Evolutionary conservation across 2,329 filamentous ascomycete genomes (phyloP), one percentile per base, ranked within the genome.

Genomic region (Monosporascus sp.): DNA sequence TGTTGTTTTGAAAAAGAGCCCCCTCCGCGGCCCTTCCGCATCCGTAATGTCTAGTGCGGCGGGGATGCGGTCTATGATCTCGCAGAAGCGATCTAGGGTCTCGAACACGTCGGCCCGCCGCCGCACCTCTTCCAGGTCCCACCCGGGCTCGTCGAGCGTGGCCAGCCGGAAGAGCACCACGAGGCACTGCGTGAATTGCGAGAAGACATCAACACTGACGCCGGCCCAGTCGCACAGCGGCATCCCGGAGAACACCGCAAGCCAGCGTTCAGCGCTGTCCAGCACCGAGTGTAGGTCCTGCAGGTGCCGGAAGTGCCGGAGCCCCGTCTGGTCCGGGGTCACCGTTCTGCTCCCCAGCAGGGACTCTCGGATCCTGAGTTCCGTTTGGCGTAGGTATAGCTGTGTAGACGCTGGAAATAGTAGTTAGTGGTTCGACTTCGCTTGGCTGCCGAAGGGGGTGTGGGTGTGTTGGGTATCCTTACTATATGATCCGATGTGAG

Each of bases 101-200:
- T 50, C 55, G 41, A 65, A 57, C 5, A 64, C 54, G 46, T 65
- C 60, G 5, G 56, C 55, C 1, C 60, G 57, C 27, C 57, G 53
- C 25, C 52, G 53, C 5, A 63, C 58, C 18, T 64, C 60, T 3
- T 57, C 56, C 2, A 53, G 31, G 41, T 65, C 61, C 63, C 60
- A 66, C 8, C 57, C 59, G 7, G 57, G 52, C 41, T 63, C 62
- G 11, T 58, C 44, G 37, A 62, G 54, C 3, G 52, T 61, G 27
- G 50, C 48, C 24, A 66, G 61, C 49, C 59, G 61, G 47, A 66
- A 64, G 9, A 62, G 54, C 9, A 63, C 55, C 9, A 63, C 60
- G 8, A 64, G 35, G 51, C 56, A 59, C 50, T 63, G 62, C 44
- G 54, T 57, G 43, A 64, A 60, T 44, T 65, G 64, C 1, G 60